Base-by-base conservation (phyloP, 2,329 filamentous ascomycete species). In the Xylariaceae sp. region DNA sequence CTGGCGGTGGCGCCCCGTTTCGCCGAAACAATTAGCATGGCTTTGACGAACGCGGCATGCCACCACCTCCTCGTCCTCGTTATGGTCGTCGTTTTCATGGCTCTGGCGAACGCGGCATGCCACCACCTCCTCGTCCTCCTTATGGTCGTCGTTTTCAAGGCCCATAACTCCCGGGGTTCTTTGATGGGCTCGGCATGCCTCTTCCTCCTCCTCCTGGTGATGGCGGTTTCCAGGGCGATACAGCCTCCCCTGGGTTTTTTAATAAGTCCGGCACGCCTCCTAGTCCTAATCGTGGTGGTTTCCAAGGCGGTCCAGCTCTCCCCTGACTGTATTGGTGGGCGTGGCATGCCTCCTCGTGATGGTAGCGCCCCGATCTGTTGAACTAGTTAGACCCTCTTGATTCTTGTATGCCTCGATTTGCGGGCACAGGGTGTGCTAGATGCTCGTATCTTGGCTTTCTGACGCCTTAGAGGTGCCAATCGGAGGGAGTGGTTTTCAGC, bases 331-430 rank as follows among this genome's bases (percentile, higher is more conserved):
- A 78, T 82, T 66, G 83, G 86, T 66, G 79, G 76, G 50, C 78
- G 82, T 55, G 80, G 80, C 30, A 81, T 82, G 73, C 81, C 80
- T 55, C 80, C 81, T 34, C 76, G 78, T 37, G 42, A n/a, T n/a
- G 71, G 70, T 39, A 70, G 67, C 39, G 69, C 66, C 57, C 69
- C 69, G 15, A 79, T 74, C 67, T 73, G 77, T 62, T 72, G 77
- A 60, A 74, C 68, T 58, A 42, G 23, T 30, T 71, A 67, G 57
- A 44, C 30, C 11, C 7, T 50, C 15, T 13, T 53, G 53, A 42
- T 44, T n/a, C 17, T 55, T 17, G 2, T 37, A 52, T 39, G 39
- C 42, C 34, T 51, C 11, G 34, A 23, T 51, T 11, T 60, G 50
- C 56, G 42, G 30, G 23, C 39, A 37, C 44, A 30, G 37, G 39